These are phyloP conservation scores for Magnusiomyces paraingens DNA, from an alignment of 1,139 yeast genomes.

Conservation along the genomic window DNA sequence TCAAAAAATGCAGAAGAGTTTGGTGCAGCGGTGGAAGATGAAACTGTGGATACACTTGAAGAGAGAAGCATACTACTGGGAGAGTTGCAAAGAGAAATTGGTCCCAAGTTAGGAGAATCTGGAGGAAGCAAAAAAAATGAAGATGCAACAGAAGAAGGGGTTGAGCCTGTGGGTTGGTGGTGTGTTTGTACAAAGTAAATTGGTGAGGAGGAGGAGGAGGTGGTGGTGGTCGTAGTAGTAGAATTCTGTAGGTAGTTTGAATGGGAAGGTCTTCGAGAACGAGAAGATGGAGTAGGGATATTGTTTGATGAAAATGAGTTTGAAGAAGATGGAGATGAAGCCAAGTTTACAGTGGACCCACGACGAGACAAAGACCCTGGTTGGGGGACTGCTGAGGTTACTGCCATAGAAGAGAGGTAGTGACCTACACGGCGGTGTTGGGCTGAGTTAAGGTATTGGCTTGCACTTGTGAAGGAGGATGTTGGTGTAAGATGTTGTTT, in stretches of 20 bases:
- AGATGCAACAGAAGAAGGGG: conserved; percentile 4
- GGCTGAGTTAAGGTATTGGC: conserved; percentile 16
- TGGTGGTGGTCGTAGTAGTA: too few relatives aligned
- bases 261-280: neutral
- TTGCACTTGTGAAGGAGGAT: conserved; percentile 11
- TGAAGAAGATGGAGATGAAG: neutral
- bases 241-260: neutral
- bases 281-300: too few relatives aligned
- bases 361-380: conserved; percentile 13
- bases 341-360: conserved; percentile 10
- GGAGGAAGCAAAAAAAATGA: conserved; percentile 11
- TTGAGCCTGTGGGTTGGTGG: conserved; percentile 1
- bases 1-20: neutral
- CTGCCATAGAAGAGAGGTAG: conserved; percentile 12
- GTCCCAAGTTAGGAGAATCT: conserved; percentile 15
- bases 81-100: conserved; percentile 14
- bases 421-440: conserved; percentile 17
- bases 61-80: conserved; percentile 13
- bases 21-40: neutral
- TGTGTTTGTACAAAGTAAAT: neutral
- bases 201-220: too few relatives aligned
- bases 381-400: neutral
- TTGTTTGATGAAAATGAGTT: too few relatives aligned
- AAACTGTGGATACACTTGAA: neutral
- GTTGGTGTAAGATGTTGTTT: conserved; percentile 8